Percentiles rank a stretch among this genome's conserved stretches.
These are phyloP conservation scores for Cryptococcus hybrid DNA, from an alignment of 1,284 basidiomycete genomes.

Conservation along the genomic window DNA sequence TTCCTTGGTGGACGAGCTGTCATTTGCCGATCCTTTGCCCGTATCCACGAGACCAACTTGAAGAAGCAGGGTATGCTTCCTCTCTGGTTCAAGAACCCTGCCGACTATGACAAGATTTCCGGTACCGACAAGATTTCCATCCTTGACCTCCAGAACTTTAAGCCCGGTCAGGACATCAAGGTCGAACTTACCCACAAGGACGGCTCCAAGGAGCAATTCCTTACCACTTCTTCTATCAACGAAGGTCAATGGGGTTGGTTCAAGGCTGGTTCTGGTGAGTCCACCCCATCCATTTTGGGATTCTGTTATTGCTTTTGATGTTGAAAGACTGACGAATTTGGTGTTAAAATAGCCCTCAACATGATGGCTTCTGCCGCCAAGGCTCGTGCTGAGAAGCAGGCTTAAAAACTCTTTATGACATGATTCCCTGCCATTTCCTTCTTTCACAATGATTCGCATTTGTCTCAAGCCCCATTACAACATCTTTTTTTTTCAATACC, in stretches of 20 bases:
- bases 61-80: constrained; percentile 83
- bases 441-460: background rate
- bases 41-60: constrained; percentile 96
- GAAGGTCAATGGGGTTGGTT: constrained; percentile 91
- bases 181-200: constrained; percentile 77
- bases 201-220: constrained; percentile 64
- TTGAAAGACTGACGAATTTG: constrained; percentile 1
- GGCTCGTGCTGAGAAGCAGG: constrained; percentile 14
- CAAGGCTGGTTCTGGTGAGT: constrained; percentile 74
- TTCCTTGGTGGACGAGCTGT: constrained; percentile 95
- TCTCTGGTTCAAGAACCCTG: constrained; percentile 79
- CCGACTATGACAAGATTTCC: constrained; percentile 85
- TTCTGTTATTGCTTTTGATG: background rate
- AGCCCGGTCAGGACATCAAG: constrained; percentile 83
- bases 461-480: background rate
- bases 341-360: constrained; percentile 39
- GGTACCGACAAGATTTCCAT: constrained; percentile 83
- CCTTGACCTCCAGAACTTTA: constrained; percentile 75
- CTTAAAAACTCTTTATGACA: constrained; percentile 2
- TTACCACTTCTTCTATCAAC: constrained; percentile 44
- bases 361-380: constrained; percentile 45
- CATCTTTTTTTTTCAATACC: background rate
- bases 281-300: background rate
- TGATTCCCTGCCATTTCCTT: background rate
- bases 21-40: constrained; percentile 92